Conservation (phyloP, 495 filamentous ascomycete genomes). For the Podospora comata region DNA sequence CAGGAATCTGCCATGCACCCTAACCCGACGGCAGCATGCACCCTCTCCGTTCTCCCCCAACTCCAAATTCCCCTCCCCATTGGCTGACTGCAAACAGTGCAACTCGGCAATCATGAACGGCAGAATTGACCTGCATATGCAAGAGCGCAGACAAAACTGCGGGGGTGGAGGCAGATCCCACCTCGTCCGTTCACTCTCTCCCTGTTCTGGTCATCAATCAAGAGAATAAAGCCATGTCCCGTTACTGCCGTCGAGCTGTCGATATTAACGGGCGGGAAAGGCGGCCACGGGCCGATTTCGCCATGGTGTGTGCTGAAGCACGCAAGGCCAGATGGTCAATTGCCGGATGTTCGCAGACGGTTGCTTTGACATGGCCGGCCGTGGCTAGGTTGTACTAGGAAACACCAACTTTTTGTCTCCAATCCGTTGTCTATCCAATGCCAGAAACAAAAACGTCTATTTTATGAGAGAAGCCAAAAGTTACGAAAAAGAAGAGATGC, state of each 20-base stretch:
- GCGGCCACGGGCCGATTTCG: background rate
- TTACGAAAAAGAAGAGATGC: background rate
- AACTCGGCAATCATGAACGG: background rate
- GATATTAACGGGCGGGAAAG: background rate
- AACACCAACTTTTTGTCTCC: background rate
- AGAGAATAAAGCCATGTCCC: background rate
- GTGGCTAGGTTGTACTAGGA: no score
- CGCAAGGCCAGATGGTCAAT: no score
- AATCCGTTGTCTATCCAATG: background rate
- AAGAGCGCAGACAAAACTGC: background rate
- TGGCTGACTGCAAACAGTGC: background rate
- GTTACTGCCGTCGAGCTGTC: background rate
- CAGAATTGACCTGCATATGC: background rate
- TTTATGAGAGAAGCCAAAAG: background rate
- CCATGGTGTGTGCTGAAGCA: background rate
- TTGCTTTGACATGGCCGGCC: no score
- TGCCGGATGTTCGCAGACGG: no score
- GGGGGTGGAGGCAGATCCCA: background rate
- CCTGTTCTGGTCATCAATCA: background rate
- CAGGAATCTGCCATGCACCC: background rate
- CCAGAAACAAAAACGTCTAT: background rate
- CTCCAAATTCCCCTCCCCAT: background rate
- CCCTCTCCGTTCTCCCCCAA: background rate
- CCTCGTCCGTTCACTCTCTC: background rate
- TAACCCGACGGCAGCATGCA: background rate